phyloP scores from a whole-genome alignment of 2,329 filamentous ascomycete species.

The Hypoxylon sp. region DNA sequence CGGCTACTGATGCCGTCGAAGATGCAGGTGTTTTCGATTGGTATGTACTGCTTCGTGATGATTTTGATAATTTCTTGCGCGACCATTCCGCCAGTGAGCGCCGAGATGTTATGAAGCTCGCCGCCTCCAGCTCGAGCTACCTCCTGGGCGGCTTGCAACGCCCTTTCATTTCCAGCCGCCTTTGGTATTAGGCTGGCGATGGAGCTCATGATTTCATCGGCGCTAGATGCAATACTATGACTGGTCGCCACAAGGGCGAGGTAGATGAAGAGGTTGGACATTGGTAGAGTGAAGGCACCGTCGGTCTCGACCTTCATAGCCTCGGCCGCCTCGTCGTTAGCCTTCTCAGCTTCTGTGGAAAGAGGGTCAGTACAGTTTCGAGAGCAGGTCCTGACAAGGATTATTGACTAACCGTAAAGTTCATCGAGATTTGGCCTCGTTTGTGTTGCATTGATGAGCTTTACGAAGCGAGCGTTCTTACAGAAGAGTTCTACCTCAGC shows the following conservation, averaged over 20 bases:
- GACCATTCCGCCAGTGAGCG: slow-evolving; percentile 89
- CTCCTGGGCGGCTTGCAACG: slow-evolving; percentile 73
- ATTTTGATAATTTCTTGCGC: slow-evolving; percentile 98
- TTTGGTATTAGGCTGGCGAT: slow-evolving; percentile 63
- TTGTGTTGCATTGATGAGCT: slow-evolving; percentile 77
- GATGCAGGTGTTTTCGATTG: slow-evolving; percentile 79
- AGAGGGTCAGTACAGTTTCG: slow-evolving; percentile 49
- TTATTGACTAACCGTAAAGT: slow-evolving; percentile 66
- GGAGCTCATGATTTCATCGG: slow-evolving; percentile 68
- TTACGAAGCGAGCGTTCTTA: slow-evolving; percentile 94
- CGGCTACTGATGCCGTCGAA: slow-evolving; percentile 78
- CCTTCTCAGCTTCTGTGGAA: slow-evolving; percentile 66
- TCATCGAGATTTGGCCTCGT: slow-evolving; percentile 65
- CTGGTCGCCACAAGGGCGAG: slow-evolving; percentile 73
- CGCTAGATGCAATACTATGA: slow-evolving; percentile 60
- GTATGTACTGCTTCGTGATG: slow-evolving; percentile 80
- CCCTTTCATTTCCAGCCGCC: slow-evolving; percentile 65
- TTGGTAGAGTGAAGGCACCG: slow-evolving; percentile 59
- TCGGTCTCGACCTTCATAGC: slow-evolving; percentile 57
- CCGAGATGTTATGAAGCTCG: slow-evolving; percentile 93
- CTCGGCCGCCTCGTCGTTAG: slow-evolving; percentile 68
- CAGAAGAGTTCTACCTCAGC: slow-evolving; percentile 92
- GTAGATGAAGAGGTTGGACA: slow-evolving; percentile 78
- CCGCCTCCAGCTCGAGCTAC: slow-evolving; percentile 82
- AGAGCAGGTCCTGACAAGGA: slow-evolving; percentile 24